Percentiles rank a stretch among this genome's conserved stretches.
Conservation (phyloP, 495 filamentous ascomycete species). For the Annulohypoxylon maeteangense region DNA sequence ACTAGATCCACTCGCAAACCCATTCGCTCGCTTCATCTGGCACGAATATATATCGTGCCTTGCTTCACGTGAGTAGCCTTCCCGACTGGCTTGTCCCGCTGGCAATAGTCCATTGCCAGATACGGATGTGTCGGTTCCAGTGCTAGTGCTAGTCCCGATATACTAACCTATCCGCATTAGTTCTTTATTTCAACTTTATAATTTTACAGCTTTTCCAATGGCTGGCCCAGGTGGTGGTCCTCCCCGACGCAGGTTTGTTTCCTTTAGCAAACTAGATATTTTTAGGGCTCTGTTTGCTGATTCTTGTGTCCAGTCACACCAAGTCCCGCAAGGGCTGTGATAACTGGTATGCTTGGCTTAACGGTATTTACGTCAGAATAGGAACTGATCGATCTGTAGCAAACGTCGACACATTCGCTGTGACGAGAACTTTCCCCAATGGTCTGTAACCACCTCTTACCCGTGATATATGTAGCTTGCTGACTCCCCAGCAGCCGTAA, state of each 20-base stretch:
- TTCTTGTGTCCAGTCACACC: constrained; percentile 75
- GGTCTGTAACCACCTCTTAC: constrained; percentile 64
- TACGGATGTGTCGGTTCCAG: constrained; percentile 11
- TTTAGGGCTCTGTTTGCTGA: constrained; percentile 12
- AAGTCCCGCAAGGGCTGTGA: constrained; percentile 98
- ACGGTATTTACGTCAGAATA: background rate
- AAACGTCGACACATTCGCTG: constrained; percentile 97
- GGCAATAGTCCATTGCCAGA: constrained; percentile 1
- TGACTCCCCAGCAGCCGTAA: constrained; percentile 75
- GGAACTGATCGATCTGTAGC: constrained; percentile 49
- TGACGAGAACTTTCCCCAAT: constrained; percentile 97
- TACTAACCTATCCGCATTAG: constrained; percentile 43
- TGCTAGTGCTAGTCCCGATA: constrained; percentile 3
- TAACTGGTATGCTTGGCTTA: constrained; percentile 68
- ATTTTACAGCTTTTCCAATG: constrained; percentile 61
- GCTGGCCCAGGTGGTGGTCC: constrained; percentile 79
- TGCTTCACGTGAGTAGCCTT: constrained; percentile 51
- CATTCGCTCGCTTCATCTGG: constrained; percentile 55
- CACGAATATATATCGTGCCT: constrained; percentile 50
- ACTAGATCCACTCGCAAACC: constrained; percentile 44
- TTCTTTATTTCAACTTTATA: constrained; percentile 56
- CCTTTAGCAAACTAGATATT: constrained; percentile 22
- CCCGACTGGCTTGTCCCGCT: constrained; percentile 9
- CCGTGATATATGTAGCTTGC: constrained; percentile 24
- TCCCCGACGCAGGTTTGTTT: constrained; percentile 67